phyloP scores from a whole-genome alignment of 2,329 filamentous ascomycete genomes.

The Septoria petroselini region DNA sequence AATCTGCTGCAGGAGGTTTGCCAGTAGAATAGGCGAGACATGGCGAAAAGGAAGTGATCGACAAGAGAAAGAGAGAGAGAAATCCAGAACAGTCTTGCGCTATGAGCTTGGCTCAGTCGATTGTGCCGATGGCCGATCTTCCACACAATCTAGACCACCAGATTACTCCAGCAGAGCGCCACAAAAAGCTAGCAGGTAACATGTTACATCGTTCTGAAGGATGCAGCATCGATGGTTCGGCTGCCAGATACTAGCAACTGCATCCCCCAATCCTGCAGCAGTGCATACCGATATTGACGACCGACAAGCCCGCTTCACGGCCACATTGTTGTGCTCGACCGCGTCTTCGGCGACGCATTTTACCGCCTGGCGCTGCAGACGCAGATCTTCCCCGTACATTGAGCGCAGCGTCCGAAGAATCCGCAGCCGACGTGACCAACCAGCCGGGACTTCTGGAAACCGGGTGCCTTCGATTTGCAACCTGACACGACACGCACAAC shows the following conservation, averaged over 20 bases:
- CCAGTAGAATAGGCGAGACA: too few species aligned
- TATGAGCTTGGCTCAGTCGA: too few species aligned
- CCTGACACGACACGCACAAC: background rate
- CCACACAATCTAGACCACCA: background rate
- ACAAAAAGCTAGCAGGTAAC: background rate
- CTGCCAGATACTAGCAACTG: background rate
- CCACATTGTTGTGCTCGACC: too few species aligned
- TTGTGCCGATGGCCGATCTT: background rate
- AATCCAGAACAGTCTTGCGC: too few species aligned
- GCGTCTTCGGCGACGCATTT: too few species aligned
- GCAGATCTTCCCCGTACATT: constrained; percentile 2
- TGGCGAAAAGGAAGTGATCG: too few species aligned
- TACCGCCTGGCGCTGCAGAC: background rate
- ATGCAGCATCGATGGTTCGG: background rate
- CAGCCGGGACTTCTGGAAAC: background rate
- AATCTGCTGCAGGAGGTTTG: too few species aligned
- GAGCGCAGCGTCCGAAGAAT: background rate
- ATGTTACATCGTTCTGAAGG: constrained; percentile 1
- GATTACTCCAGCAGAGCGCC: background rate
- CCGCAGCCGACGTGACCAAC: background rate
- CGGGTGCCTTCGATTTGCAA: background rate
- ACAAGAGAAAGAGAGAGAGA: too few species aligned
- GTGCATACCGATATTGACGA: background rate
- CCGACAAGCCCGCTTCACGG: background rate
- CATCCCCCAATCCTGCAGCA: background rate